These are phyloP conservation scores for Laetiporus sulphureus DNA, from an alignment of 1,284 basidiomycete species.

Conservation along the genomic window DNA sequence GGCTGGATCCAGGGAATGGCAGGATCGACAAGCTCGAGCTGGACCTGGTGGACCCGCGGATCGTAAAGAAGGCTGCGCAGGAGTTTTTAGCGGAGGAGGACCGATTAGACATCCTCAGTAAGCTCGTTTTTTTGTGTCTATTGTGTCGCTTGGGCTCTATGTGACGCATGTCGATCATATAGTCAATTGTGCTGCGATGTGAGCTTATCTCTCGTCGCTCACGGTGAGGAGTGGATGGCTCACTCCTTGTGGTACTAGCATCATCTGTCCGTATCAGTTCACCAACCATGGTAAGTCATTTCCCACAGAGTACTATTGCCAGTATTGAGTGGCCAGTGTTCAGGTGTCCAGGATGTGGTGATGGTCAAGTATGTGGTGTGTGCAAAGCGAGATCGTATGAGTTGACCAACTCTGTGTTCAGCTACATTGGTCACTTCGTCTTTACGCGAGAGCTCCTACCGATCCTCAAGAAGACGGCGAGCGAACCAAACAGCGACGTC, in stretches of 20 bases:
- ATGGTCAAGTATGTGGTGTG: slow-evolving; percentile 32
- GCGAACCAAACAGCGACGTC: slow-evolving; percentile 39
- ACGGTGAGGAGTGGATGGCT: too few species aligned
- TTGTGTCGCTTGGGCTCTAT: neutral
- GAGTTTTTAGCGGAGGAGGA: slow-evolving; percentile 39
- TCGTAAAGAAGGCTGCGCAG: slow-evolving; percentile 38
- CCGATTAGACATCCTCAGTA: slow-evolving; percentile 51
- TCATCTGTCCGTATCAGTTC: slow-evolving; percentile 24
- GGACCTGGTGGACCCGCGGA: slow-evolving; percentile 37
- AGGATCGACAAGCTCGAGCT: slow-evolving; percentile 38
- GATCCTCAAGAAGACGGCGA: slow-evolving; percentile 38
- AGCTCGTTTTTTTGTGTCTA: neutral
- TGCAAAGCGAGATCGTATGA: neutral
- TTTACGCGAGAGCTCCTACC: slow-evolving; percentile 43
- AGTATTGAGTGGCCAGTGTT: neutral
- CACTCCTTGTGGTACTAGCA: slow-evolving; percentile 12
- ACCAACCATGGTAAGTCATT: slow-evolving; percentile 27
- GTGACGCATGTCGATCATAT: neutral
- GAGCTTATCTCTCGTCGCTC: slow-evolving; percentile 17
- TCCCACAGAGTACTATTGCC: neutral
- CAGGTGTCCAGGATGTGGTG: slow-evolving; percentile 35
- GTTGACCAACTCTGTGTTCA: neutral
- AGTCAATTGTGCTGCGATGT: slow-evolving; percentile 53
- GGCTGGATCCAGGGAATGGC: slow-evolving; percentile 27
- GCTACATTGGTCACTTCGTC: slow-evolving; percentile 23